Evolutionary conservation across 2,329 filamentous ascomycete genomes (phyloP).

Genomic region (Mollisia scopiformis): DNA sequence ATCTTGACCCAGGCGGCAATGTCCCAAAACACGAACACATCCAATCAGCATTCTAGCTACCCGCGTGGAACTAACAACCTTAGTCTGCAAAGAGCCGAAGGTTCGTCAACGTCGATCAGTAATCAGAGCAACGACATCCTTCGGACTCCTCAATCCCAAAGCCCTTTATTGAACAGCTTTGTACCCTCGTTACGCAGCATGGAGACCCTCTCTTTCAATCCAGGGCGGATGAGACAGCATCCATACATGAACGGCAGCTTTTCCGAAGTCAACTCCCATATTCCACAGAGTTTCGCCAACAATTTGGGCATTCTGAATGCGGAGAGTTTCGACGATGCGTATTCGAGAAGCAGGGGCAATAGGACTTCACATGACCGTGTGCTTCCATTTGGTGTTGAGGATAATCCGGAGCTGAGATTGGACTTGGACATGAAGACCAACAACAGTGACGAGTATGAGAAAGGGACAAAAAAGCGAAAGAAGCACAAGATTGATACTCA

Average conservation of each 20-base stretch:
- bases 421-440: conserved; percentile 21
- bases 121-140: too few species aligned
- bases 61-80: too few species aligned
- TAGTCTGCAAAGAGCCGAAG: too few species aligned
- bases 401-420: conserved; percentile 8
- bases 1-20: neutral
- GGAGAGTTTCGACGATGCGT: conserved; percentile 44
- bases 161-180: neutral
- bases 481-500: conserved; percentile 37
- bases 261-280: conserved; percentile 19
- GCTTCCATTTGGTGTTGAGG: conserved; percentile 31
- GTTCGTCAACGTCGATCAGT: too few species aligned
- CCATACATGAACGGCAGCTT: conserved; percentile 23
- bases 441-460: conserved; percentile 28
- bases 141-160: too few species aligned
- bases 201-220: conserved; percentile 28
- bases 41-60: too few species aligned
- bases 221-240: conserved; percentile 9
- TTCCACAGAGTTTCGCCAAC: conserved; percentile 18
- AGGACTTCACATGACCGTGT: conserved; percentile 15
- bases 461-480: conserved; percentile 37
- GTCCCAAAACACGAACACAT: too few species aligned
- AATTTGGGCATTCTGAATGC: conserved; percentile 47
- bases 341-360: conserved; percentile 8
- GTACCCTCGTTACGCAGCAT: conserved; percentile 17